Percentiles rank a stretch among this genome's conserved stretches.
These are phyloP conservation scores for Penicillium sp. DNA, from an alignment of 2,329 filamentous ascomycete species.

Conservation along the genomic window DNA sequence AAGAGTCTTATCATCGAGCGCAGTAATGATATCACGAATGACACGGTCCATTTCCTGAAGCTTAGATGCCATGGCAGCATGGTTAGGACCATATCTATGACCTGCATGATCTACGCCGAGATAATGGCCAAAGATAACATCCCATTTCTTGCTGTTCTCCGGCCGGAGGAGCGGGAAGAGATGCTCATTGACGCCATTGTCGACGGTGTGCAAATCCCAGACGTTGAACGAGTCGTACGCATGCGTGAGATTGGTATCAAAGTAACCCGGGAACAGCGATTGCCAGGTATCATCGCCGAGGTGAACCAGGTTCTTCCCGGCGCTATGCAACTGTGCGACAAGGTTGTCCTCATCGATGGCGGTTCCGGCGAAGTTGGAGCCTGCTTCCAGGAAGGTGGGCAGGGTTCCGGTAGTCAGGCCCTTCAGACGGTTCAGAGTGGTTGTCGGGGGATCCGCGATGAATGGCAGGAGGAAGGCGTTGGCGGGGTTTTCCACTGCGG, in stretches of 20 bases:
- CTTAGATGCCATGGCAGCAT: conserved; percentile 88
- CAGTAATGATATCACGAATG: conserved; percentile 67
- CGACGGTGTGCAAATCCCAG: conserved; percentile 94
- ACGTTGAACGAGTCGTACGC: conserved; percentile 98
- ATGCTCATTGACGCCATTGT: conserved; percentile 90
- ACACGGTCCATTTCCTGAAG: conserved; percentile 86
- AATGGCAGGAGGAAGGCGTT: conserved; percentile 91
- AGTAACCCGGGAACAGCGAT: conserved; percentile 88
- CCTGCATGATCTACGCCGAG: conserved; percentile 96
- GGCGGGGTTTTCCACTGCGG: conserved; percentile 68
- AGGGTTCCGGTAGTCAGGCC: conserved; percentile 92
- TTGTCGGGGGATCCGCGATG: conserved; percentile 93
- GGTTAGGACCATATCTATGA: conserved; percentile 91
- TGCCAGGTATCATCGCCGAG: conserved; percentile 99
- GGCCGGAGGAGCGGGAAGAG: conserved; percentile 72
- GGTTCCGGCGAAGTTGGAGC: conserved; percentile 92
- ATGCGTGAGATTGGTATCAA: conserved; percentile 78
- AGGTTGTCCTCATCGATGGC: conserved; percentile 92
- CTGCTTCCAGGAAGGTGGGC: conserved; percentile 90
- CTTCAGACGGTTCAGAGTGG: conserved; percentile 88
- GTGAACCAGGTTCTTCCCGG: conserved; percentile 79
- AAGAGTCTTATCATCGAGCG: conserved; percentile 80
- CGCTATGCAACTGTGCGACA: conserved; percentile 62
- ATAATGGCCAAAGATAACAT: conserved; percentile 91
- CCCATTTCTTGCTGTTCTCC: conserved; percentile 71